Base-by-base conservation (phyloP, 306 rosid species). In the Vigna unguiculata region DNA sequence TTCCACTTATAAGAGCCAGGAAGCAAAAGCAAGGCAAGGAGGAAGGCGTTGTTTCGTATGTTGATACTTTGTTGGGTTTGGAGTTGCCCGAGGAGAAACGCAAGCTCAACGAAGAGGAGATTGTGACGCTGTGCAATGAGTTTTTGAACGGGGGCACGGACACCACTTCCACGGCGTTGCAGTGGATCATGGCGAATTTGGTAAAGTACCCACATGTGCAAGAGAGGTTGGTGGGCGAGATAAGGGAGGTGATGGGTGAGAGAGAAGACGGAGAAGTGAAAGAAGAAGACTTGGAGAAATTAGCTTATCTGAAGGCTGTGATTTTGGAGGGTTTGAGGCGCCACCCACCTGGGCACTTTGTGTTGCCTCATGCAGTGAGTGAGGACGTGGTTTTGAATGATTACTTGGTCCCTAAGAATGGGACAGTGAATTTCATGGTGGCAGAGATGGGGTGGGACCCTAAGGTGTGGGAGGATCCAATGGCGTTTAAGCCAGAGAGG, bases 181-280 rank as follows among this genome's bases (percentile, higher is more conserved):
- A 86, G 19, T 86, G 90, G 90, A 79, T 86, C 6, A 47, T 84
- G 87, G 87, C 87, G 2, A 86, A 84, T 75, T 4, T 86, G 76
- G 90, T 84, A 48, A 84, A 83, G 74, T 21, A 86, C 51, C 84
- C 72, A 11, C 65, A 82, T 0, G 45, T 78, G 21, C 88, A 78
- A 24, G 17, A 74, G 45, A 81, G 62, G 57, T 9, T 85, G 16
- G 6, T 78, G 19, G 53, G 51, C n/a, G 88, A 85, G 24, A 78
- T 85, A 6, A 53, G 6, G 15, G 10, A n/a, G 2, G 34, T 51
- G 12, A 0, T 69, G 28, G 66, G 46, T 1, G 67, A 8, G 0
- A 45, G 20, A 25, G 64, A 30, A 3, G 74, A 34, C 0, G 22
- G 38, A 7, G 84, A 76, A 40, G 71, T 86, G 64, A 80, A 54